Evolutionary conservation across 257 asterid genomes (phyloP).

Genomic region (Asclepias syriaca): DNA sequence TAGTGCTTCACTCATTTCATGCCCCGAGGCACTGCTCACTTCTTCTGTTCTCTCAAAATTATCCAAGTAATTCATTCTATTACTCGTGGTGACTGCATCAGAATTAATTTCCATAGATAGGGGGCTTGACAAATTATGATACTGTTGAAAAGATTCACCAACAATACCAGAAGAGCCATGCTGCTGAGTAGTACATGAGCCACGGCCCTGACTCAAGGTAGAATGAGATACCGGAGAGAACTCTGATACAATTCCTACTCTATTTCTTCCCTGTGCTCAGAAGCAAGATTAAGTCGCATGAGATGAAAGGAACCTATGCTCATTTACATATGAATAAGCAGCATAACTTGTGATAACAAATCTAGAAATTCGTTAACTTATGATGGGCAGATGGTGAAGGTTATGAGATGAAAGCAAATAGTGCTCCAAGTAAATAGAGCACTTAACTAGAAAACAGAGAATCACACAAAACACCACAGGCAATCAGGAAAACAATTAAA

Average conservation of each 20-base stretch:
- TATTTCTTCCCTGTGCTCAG: constrained; percentile 51
- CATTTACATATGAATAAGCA: not conserved
- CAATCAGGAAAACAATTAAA: constrained; percentile 2
- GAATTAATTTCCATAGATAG: constrained; percentile 64
- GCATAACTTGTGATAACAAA: not conserved
- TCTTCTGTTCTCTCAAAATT: constrained; percentile 36
- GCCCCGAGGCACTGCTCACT: constrained; percentile 44
- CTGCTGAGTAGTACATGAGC: constrained; percentile 43
- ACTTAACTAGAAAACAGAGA: not conserved
- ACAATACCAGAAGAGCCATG: constrained; percentile 44
- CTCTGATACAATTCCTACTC: constrained; percentile 39
- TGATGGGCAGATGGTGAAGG: not conserved
- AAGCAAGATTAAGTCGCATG: constrained; percentile 11
- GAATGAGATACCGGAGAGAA: constrained; percentile 38
- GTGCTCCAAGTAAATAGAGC: not conserved
- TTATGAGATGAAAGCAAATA: not conserved
- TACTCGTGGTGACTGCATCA: constrained; percentile 24
- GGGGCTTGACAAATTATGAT: constrained; percentile 48
- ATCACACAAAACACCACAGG: not conserved
- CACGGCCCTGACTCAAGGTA: constrained; percentile 45
- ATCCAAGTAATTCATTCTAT: constrained; percentile 23
- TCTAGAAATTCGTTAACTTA: constrained; percentile 1
- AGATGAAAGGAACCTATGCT: not conserved
- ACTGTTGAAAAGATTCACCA: constrained; percentile 50
- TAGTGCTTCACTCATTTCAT: constrained; percentile 51